A percentile compares a stretch with the other conserved stretches of the same genome.
These are phyloP conservation scores for Alternaria sp. DNA, from an alignment of 2,329 filamentous ascomycete genomes.

Conservation along the genomic window DNA sequence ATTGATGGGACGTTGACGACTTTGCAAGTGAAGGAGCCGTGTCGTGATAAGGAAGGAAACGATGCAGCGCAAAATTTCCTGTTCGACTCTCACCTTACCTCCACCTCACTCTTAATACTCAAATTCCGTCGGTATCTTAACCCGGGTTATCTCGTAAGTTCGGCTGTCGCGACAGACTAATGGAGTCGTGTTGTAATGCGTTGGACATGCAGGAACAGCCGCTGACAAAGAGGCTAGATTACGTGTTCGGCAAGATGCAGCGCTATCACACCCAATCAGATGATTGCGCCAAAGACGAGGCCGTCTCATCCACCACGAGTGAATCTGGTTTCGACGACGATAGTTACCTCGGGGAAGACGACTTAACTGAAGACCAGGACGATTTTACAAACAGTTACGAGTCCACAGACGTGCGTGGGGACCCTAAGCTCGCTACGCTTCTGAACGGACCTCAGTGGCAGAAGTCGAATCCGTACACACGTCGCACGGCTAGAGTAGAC, in stretches of 20 bases:
- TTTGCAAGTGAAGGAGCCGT: constrained; percentile 20
- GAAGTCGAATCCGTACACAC: constrained; percentile 9
- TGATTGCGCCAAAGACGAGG: constrained; percentile 23
- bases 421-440: constrained; percentile 4
- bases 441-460: constrained; percentile 17
- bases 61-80: constrained; percentile 1
- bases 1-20: constrained; percentile 31
- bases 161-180: constrained; percentile 1
- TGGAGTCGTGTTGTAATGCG: constrained; percentile 11
- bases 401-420: background rate
- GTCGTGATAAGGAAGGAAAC: constrained; percentile 17
- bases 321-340: constrained; percentile 15
- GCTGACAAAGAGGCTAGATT: constrained; percentile 33
- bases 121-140: background rate
- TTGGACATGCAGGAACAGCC: constrained; percentile 11
- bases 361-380: constrained; percentile 10
- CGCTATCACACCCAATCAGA: constrained; percentile 36
- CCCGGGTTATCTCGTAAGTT: constrained; percentile 2
- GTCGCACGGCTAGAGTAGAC: constrained; percentile 16
- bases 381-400: background rate
- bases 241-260: constrained; percentile 42
- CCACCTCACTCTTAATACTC: background rate
- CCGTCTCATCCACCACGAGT: constrained; percentile 16
- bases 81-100: background rate
- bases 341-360: constrained; percentile 16